Base-by-base conservation (phyloP, 345 rosid species). In the Melaleuca quinquenervia region DNA sequence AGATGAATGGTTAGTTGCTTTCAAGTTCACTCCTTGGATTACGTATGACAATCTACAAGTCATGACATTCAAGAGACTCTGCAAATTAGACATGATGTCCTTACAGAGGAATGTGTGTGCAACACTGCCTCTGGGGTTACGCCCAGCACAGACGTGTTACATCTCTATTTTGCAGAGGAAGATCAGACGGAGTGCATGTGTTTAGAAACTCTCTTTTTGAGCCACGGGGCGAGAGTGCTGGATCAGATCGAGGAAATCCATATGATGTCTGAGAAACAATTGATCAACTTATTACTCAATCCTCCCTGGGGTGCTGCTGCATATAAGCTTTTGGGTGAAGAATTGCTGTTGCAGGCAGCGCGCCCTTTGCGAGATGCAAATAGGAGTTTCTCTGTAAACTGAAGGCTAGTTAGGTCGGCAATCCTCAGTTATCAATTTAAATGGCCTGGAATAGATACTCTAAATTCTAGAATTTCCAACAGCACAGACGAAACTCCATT, bases 241-340 rank as follows among this genome's bases (percentile, higher is more conserved):
- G 48, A 36, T 70, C 78, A 1, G 44, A 36, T 36, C 3, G 48
- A 18, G 48, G 48, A 32, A 32, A 18, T 70, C 78, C 24, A 32
- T 70, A 8, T 18, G 78, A 64, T 70, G 78, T 70, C 11, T 15
- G 78, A 70, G 78, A 70, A 18, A 70, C 78, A 70, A 3, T 62
- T 24, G 2, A 36, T 18, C 11, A 70, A 70, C 0, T 0, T 70
- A 0, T 41, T 70, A 0, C 78, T 70, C 24, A 6, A 70, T 70
- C 24, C 24, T 70, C 78, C 45, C 18, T 70, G 8, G 18, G 1
- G 18, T 8, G 7, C 78, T 70, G 45, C 41, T 41, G 41, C 41
- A 41, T 32, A 70, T 32, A 0, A 70, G 78, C 13, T 70, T 58
- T 18, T 32, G 78, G 24, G 48, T 36, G 7, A 36, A 70, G 26